Conservation (phyloP, 768 basidiomycete genomes). For the Artomyces pyxidatus region DNA sequence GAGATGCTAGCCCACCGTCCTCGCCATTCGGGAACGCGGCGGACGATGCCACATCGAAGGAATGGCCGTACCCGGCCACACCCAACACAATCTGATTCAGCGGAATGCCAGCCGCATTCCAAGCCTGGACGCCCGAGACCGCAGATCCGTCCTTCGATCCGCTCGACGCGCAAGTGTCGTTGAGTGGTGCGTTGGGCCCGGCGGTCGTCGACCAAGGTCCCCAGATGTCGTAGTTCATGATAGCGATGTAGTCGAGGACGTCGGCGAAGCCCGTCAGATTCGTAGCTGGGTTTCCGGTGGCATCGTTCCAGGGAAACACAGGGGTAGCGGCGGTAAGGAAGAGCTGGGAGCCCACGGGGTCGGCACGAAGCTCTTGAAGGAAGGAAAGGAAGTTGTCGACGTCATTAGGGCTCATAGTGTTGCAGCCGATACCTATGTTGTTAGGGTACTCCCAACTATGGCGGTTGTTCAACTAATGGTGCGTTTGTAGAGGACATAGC, state of each 20-base stretch:
- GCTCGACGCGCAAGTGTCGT: slow-evolving; percentile 7
- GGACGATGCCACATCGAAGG: slow-evolving; percentile 38
- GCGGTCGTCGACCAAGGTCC: slow-evolving; percentile 1
- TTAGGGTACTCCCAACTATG: slow-evolving; percentile 46
- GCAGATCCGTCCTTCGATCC: slow-evolving; percentile 4
- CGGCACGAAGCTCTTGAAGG: slow-evolving; percentile 56
- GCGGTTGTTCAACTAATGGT: slow-evolving; percentile 23
- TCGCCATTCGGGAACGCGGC: slow-evolving; percentile 28
- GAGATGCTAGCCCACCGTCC: slow-evolving; percentile 32
- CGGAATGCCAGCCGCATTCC: slow-evolving; percentile 11
- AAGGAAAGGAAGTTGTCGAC: slow-evolving; percentile 69
- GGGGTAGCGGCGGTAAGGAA: slow-evolving; percentile 59
- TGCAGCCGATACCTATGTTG: slow-evolving; percentile 57
- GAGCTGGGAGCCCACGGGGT: slow-evolving; percentile 43
- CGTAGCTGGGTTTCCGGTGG: background rate
- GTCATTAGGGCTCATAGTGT: slow-evolving; percentile 47
- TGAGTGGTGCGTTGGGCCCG: slow-evolving; percentile 14
- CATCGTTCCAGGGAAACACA: background rate
- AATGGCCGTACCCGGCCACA: slow-evolving; percentile 78
- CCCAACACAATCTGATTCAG: slow-evolving; percentile 66
- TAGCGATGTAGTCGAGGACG: slow-evolving; percentile 12
- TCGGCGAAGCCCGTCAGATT: slow-evolving; percentile 6
- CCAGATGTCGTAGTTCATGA: slow-evolving; percentile 16
- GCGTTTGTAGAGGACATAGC: background rate
- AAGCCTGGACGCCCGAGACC: slow-evolving; percentile 7